Conservation (phyloP, 257 asterid genomes). For the Capsicum chinense region DNA sequence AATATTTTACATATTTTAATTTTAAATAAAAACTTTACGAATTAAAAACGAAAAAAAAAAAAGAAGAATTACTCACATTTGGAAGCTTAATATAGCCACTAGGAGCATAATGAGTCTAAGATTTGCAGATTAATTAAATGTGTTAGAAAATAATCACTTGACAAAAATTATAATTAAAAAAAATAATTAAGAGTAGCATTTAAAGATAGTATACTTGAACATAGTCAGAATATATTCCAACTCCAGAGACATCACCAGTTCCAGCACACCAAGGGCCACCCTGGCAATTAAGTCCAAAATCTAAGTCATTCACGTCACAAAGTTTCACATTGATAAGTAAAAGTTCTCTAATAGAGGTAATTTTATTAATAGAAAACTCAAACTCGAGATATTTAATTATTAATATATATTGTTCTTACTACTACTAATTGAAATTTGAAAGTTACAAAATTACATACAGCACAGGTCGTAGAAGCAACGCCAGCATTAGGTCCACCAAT, state of each 20-base stretch:
- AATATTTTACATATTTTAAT: neutral
- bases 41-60: neutral
- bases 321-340: too few relatives aligned
- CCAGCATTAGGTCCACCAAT: slow-evolving; percentile 52
- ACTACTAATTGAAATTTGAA: neutral
- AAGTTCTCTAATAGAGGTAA: neutral
- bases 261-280: slow-evolving; percentile 30
- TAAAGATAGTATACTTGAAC: slow-evolving; percentile 29
- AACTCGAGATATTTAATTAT: neutral
- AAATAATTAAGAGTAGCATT: neutral
- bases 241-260: neutral
- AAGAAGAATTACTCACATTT: slow-evolving; percentile 27
- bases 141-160: neutral
- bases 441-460: slow-evolving; percentile 6
- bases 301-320: too few relatives aligned
- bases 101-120: slow-evolving; percentile 37
- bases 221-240: slow-evolving; percentile 34
- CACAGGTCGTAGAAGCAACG: slow-evolving; percentile 32
- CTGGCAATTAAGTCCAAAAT: neutral
- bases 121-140: slow-evolving; percentile 8
- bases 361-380: too few relatives aligned
- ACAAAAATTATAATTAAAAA: neutral
- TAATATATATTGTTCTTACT: neutral
- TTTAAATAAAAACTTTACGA: neutral
- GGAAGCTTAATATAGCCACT: slow-evolving; percentile 44